Evolutionary conservation across 305 asterid species (phyloP).

Genomic region (Fraxinus paxiana): DNA sequence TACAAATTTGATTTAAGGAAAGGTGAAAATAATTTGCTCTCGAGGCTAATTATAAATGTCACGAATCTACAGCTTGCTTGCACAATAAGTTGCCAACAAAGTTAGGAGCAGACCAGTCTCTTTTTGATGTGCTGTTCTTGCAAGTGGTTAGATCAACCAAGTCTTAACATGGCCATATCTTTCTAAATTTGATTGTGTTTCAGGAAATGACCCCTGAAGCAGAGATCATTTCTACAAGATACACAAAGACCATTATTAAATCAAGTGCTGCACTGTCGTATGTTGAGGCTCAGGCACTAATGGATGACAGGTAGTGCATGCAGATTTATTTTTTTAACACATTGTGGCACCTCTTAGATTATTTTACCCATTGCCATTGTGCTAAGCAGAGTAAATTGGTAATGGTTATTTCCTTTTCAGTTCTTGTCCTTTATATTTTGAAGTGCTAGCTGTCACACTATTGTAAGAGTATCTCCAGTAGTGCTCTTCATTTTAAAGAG

Average conservation of each 20-base stretch:
- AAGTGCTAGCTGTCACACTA: conserved; percentile 11
- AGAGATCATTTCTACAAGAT: conserved; percentile 76
- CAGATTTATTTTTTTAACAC: conserved; percentile 12
- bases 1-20: background rate
- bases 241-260: conserved; percentile 80
- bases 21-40: background rate
- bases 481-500: background rate
- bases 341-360: conserved; percentile 4
- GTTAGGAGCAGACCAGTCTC: background rate
- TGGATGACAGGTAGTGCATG: conserved; percentile 81
- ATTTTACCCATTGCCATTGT: background rate
- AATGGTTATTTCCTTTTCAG: background rate
- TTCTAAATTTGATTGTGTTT: conserved; percentile 20
- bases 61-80: background rate
- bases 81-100: background rate
- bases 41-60: background rate
- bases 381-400: background rate
- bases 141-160: background rate
- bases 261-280: conserved; percentile 95
- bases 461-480: background rate
- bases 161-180: conserved; percentile 7
- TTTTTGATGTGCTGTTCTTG: background rate
- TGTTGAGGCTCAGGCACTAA: conserved; percentile 98
- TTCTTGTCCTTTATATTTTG: conserved; percentile 1
- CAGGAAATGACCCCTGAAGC: conserved; percentile 98